Evolutionary conservation across 768 basidiomycete genomes (phyloP).

Genomic region (Calocybe gangraenosa): DNA sequence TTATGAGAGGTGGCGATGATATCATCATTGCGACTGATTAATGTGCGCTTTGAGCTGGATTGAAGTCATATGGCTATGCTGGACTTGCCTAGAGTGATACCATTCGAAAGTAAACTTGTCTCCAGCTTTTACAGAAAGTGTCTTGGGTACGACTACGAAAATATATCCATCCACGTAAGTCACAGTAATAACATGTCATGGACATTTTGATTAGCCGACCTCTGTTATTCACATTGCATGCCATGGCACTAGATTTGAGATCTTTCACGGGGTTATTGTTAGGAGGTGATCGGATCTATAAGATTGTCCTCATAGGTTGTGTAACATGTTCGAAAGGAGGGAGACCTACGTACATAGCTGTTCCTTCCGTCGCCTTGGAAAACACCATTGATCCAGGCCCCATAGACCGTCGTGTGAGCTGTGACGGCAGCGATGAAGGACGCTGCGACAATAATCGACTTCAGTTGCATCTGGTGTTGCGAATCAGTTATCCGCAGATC

Average conservation of each 20-base stretch:
- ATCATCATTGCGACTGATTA: constrained; percentile 28
- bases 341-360: constrained; percentile 20
- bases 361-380: constrained; percentile 31
- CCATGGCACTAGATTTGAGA: constrained; percentile 23
- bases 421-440: constrained; percentile 19
- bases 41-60: neutral
- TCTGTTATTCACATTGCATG: constrained; percentile 30
- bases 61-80: neutral
- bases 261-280: constrained; percentile 34
- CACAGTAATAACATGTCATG: too few species aligned
- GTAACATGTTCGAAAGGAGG: neutral
- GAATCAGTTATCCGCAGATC: neutral
- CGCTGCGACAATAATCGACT: constrained; percentile 16
- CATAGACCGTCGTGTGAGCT: constrained; percentile 32
- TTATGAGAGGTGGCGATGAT: constrained; percentile 32
- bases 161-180: too few species aligned
- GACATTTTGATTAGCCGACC: too few species aligned
- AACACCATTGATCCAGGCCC: constrained; percentile 33
- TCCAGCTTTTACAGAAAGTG: constrained; percentile 25
- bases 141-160: constrained; percentile 22
- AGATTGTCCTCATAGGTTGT: neutral
- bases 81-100: constrained; percentile 26
- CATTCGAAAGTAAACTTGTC: constrained; percentile 32
- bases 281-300: constrained; percentile 31
- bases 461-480: constrained; percentile 18